Conservation (phyloP, 192 early-diverging fungal genomes). For the Piromyces finnis region DNA sequence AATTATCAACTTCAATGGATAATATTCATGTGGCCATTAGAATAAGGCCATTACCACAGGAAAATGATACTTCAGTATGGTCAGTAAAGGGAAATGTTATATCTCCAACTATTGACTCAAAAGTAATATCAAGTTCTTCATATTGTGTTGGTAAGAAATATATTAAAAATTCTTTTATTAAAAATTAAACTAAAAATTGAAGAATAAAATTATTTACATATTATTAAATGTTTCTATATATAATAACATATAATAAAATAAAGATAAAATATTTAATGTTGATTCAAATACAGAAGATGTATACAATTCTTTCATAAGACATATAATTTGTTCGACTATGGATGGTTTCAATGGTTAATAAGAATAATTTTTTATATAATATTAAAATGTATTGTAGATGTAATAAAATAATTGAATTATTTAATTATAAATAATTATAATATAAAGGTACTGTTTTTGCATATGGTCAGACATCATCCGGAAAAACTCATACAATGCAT, state of each 20-base stretch:
- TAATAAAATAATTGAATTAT: too few relatives aligned
- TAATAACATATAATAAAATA: neutral
- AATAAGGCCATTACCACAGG: neutral
- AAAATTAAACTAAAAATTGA: too few relatives aligned
- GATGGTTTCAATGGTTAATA: slow-evolving; percentile 71
- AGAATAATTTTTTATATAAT: neutral
- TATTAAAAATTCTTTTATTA: too few relatives aligned
- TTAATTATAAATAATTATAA: neutral
- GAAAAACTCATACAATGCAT: slow-evolving; percentile 70
- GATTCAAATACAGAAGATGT: neutral
- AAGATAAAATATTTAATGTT: neutral
- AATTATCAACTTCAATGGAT: neutral
- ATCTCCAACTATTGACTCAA: neutral
- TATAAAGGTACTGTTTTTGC: slow-evolving; percentile 77
- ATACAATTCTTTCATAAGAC: neutral
- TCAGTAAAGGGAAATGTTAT: neutral
- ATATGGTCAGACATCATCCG: slow-evolving; percentile 92
- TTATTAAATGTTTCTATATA: too few relatives aligned
- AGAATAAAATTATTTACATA: too few relatives aligned
- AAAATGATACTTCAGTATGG: neutral
- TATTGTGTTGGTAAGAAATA: neutral
- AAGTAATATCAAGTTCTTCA: neutral
- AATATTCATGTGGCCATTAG: neutral
- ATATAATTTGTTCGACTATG: slow-evolving; percentile 52
- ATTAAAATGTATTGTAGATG: too few relatives aligned